These are phyloP conservation scores for Podaxis sp. DNA, from an alignment of 768 basidiomycete species.

Conservation along the genomic window DNA sequence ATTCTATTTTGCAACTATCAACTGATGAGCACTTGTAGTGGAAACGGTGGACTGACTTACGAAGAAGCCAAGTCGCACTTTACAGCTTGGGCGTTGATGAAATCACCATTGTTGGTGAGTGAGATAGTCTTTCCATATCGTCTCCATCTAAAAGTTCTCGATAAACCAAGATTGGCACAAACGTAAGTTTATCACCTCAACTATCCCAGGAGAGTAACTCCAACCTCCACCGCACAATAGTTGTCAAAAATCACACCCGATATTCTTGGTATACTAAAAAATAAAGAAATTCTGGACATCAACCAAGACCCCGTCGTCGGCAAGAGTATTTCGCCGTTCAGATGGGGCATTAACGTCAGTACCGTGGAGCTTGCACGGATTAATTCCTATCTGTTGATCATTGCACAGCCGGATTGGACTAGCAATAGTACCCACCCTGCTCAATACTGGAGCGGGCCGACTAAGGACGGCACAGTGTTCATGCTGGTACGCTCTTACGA, in stretches of 20 bases:
- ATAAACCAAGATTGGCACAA: slow-evolving; percentile 2
- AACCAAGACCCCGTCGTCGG: slow-evolving; percentile 67
- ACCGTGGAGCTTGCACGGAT: background rate
- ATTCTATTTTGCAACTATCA: background rate
- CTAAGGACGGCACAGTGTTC: slow-evolving; percentile 62
- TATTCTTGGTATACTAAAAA: slow-evolving; percentile 55
- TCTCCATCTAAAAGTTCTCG: background rate
- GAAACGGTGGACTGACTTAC: slow-evolving; percentile 59
- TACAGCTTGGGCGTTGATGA: slow-evolving; percentile 72
- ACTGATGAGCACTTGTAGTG: slow-evolving; percentile 33
- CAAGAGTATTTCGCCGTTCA: slow-evolving; percentile 62
- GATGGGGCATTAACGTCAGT: slow-evolving; percentile 69
- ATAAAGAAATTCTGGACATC: slow-evolving; percentile 65
- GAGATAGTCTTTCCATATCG: slow-evolving; percentile 4
- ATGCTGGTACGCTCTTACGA: slow-evolving; percentile 52
- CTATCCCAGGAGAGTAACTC: background rate
- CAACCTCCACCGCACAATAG: background rate
- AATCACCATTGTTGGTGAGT: slow-evolving; percentile 61
- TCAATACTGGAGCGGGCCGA: slow-evolving; percentile 69
- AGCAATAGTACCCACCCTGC: slow-evolving; percentile 52
- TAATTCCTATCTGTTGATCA: background rate
- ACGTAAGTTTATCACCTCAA: slow-evolving; percentile 23
- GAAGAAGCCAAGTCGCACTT: slow-evolving; percentile 74
- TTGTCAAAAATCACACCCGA: slow-evolving; percentile 37
- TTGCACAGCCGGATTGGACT: slow-evolving; percentile 41